Base-by-base conservation (phyloP, 2,329 filamentous ascomycete genomes). In the Alternaria sp. region DNA sequence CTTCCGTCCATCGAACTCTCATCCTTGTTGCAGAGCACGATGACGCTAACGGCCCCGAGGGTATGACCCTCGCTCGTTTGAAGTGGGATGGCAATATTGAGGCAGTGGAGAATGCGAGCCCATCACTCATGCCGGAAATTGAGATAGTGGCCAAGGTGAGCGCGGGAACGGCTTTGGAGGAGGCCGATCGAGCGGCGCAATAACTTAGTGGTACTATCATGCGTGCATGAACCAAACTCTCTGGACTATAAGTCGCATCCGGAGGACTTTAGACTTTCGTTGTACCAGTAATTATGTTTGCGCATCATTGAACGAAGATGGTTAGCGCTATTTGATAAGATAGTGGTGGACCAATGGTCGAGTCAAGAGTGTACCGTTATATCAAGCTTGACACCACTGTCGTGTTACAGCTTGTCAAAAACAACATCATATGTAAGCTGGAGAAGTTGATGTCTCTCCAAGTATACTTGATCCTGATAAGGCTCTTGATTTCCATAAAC, bases 1-100 rank as follows among this genome's bases (percentile, higher is more conserved):
- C 49, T 38, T 20, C 32, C 1, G 16, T 40, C 10, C 49, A 52
- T 40, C 49, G 49, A 40, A 52, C 14, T 9, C 32, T 52, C 25
- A 52, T 52, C 49, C 3, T 40, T 10, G 49, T 52, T 16, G 49
- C 49, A 40, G 49, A 52, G 49, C 30, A 52, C 25, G 49, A 52
- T 14, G 49, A 52, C 22, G 49, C 49, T 5, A 12, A 28, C 10
- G 3, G 20, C 3, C 32, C 49, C 8, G 49, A 40, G 14, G 49
- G 49, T 4, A 52, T 52, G 32, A 5, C 49, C n/a, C 49, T 52
- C 32, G 34, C 32, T 11, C 34, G 49, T 0, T 52, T 52, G 10
- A 52, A 40, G 32, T 52, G 49, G 49, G 32, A 52, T 27, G 49
- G 49, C 4, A 5, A 52, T 30, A 28, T 20, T 20, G n/a, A 38